phyloP scores from a whole-genome alignment of 208 protist species.

The Trypanosoma platydactyli region DNA sequence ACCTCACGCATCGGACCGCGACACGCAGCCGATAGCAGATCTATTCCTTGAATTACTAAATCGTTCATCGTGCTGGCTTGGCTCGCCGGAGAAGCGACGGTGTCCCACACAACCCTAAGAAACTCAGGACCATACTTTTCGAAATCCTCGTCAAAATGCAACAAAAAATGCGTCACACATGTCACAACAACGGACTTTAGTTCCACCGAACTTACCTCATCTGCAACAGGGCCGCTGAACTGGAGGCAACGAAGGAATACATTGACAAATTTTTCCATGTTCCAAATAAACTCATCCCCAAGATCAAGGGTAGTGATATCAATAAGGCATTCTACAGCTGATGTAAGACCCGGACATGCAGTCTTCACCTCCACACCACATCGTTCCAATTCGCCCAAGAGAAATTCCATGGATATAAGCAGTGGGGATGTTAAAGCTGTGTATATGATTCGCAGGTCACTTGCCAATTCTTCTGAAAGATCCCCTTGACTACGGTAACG shows the following conservation, averaged over 20 bases:
- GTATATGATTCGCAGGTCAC: constrained; percentile 74
- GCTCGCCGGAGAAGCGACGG: constrained; percentile 75
- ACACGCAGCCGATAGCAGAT: constrained; percentile 89
- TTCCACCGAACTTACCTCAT: constrained; percentile 46
- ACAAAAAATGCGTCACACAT: constrained; percentile 91
- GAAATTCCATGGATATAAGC: constrained; percentile 28
- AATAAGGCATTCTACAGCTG: constrained; percentile 73
- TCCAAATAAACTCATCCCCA: constrained; percentile 93
- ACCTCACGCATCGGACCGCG: constrained; percentile 69
- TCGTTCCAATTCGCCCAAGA: constrained; percentile 19
- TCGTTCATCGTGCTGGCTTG: constrained; percentile 61
- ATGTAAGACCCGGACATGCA: constrained; percentile 48
- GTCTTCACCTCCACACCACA: constrained; percentile 14
- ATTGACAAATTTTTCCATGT: constrained; percentile 68
- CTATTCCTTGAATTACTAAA: constrained; percentile 83
- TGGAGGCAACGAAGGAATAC: constrained; percentile 59
- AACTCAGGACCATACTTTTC: constrained; percentile 83
- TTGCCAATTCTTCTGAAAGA: constrained; percentile 51
- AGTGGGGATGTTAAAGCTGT: constrained; percentile 36
- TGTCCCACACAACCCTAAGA: constrained; percentile 82
- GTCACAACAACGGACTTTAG: constrained; percentile 86
- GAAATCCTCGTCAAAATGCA: constrained; percentile 94
- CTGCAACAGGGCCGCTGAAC: constrained; percentile 28
- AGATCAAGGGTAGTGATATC: constrained; percentile 92
- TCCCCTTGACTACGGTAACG: constrained; percentile 79